Conservation (phyloP, 768 basidiomycete species). For the Termitomyces sp. region DNA sequence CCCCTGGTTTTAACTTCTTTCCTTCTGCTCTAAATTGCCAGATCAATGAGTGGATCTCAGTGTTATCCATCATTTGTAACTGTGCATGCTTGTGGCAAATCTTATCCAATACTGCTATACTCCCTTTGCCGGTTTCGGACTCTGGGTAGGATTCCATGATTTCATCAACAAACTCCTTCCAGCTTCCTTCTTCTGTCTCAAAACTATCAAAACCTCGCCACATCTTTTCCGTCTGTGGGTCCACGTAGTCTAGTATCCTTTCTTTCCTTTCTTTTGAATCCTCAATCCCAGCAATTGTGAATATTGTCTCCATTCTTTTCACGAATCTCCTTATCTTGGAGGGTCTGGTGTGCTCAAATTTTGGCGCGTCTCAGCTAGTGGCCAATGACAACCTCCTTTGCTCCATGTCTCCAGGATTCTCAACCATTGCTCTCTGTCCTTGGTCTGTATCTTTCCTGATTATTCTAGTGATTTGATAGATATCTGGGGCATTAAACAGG, state of each 20-base stretch:
- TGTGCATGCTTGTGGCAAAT: not conserved
- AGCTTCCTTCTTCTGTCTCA: not conserved
- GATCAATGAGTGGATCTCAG: not conserved
- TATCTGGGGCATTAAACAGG: too few species aligned
- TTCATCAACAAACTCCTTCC: not conserved
- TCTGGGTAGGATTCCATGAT: not conserved
- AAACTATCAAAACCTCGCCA: not conserved
- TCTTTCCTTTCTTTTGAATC: not conserved
- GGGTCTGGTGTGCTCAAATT: not conserved
- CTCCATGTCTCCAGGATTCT: too few species aligned
- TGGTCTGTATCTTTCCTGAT: too few species aligned
- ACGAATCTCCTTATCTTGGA: not conserved
- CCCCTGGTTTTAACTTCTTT: not conserved
- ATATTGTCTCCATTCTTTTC: not conserved
- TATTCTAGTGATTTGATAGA: too few species aligned
- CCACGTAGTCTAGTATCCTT: not conserved
- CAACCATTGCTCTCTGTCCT: too few species aligned
- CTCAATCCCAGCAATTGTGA: not conserved
- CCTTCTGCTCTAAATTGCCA: not conserved
- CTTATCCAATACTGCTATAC: not conserved
- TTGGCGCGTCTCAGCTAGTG: not conserved
- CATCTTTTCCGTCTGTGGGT: not conserved
- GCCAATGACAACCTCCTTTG: not conserved
- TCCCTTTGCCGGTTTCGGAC: not conserved
- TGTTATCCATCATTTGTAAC: not conserved